phyloP scores from a whole-genome alignment of 2,329 filamentous ascomycete genomes.

The Pseudogymnoascus sp. region DNA sequence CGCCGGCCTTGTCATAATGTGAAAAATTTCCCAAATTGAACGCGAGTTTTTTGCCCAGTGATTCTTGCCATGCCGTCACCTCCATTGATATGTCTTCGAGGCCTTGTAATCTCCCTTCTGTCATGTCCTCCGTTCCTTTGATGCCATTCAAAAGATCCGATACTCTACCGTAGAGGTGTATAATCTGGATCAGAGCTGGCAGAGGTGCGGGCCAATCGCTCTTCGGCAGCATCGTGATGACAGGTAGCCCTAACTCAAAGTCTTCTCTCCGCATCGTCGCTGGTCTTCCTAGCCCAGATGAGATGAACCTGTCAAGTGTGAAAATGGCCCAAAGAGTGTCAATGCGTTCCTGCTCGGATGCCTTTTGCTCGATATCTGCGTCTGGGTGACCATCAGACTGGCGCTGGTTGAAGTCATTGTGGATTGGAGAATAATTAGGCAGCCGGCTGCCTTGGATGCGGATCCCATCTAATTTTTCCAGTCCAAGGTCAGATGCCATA shows the following conservation, averaged over 20 bases:
- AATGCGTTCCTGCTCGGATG: slow-evolving; percentile 53
- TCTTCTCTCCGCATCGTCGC: slow-evolving; percentile 80
- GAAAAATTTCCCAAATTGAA: slow-evolving; percentile 86
- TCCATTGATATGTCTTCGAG: slow-evolving; percentile 75
- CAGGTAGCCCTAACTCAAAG: slow-evolving; percentile 69
- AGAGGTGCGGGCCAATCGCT: slow-evolving; percentile 73
- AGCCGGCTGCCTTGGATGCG: slow-evolving; percentile 42
- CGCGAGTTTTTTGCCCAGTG: slow-evolving; percentile 65
- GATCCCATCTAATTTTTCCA: slow-evolving; percentile 76
- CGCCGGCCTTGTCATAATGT: slow-evolving; percentile 70
- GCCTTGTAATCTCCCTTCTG: slow-evolving; percentile 63
- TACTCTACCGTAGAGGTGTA: slow-evolving; percentile 78
- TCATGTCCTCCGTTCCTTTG: slow-evolving; percentile 66
- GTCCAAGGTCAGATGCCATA: slow-evolving; percentile 71
- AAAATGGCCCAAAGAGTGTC: slow-evolving; percentile 91
- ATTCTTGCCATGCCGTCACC: slow-evolving; percentile 66
- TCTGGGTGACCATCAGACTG: slow-evolving; percentile 13
- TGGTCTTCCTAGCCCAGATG: slow-evolving; percentile 76
- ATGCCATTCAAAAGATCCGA: slow-evolving; percentile 82
- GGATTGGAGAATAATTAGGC: slow-evolving; percentile 13
- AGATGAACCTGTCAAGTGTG: slow-evolving; percentile 80
- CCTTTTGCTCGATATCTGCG: slow-evolving; percentile 14
- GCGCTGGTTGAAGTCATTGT: slow-evolving; percentile 9
- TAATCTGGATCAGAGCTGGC: slow-evolving; percentile 73
- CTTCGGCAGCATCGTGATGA: slow-evolving; percentile 43